These are phyloP conservation scores for Phytopythium helicoides DNA, from an alignment of 352 stramenopile species.

Conservation along the genomic window DNA sequence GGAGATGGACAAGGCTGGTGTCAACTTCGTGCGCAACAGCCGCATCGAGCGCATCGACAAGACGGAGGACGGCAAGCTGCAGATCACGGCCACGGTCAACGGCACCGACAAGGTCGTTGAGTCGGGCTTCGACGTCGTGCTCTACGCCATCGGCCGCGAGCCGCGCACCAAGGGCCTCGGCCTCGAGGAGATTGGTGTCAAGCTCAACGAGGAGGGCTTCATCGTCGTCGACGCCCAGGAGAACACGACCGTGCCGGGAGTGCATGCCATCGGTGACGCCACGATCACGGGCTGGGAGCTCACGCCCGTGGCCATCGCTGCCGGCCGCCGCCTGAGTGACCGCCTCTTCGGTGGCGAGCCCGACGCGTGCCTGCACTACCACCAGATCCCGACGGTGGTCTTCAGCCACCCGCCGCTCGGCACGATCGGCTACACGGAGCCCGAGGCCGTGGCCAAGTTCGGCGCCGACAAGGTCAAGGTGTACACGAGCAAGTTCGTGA, in stretches of 20 bases:
- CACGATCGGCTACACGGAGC: conserved; percentile 94
- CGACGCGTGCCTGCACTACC: conserved; percentile 84
- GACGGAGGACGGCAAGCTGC: conserved; percentile 80
- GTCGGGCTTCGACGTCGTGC: conserved; percentile 48
- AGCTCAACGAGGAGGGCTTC: conserved; percentile 68
- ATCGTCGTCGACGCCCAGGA: conserved; percentile 92
- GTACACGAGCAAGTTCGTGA: conserved; percentile 95
- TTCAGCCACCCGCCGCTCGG: conserved; percentile 97
- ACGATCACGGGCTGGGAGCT: conserved; percentile 87
- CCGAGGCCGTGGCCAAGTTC: conserved; percentile 90
- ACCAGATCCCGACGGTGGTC: conserved; percentile 95
- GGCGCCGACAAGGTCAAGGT: conserved; percentile 94
- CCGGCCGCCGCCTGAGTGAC: conserved; percentile 87
- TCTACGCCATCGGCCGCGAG: conserved; percentile 83
- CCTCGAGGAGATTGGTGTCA: conserved; percentile 75
- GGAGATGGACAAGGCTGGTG: conserved; percentile 69
- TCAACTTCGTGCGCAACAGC: conserved; percentile 58
- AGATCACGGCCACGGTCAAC: conserved; percentile 54
- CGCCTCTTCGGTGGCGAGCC: conserved; percentile 87
- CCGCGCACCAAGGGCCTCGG: conserved; percentile 87
- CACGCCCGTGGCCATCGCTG: conserved; percentile 89
- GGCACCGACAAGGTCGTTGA: conserved; percentile 40
- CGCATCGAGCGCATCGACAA: conserved; percentile 79
- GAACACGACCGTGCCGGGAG: conserved; percentile 80
- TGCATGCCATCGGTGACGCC: conserved; percentile 93